Evolutionary conservation across 23 red algal genomes (phyloP).

Genomic region (Gracilaria gracilis): DNA sequence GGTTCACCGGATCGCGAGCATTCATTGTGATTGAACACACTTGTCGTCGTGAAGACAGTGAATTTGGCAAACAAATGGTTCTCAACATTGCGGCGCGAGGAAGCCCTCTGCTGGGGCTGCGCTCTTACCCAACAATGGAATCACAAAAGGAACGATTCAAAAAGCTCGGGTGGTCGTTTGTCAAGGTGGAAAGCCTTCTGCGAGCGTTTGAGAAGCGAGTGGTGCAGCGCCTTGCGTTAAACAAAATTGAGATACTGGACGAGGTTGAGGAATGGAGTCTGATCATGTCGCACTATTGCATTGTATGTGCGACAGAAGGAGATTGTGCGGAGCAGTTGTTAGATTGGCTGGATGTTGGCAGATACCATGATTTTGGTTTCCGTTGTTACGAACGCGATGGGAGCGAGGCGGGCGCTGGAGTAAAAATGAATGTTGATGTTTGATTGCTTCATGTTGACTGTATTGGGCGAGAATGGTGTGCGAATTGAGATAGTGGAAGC

Average conservation of each 20-base stretch:
- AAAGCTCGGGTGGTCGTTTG: constrained; percentile 43
- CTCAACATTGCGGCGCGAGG: constrained; percentile 75
- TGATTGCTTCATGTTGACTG: too few species aligned
- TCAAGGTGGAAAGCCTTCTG: constrained; percentile 43
- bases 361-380: not conserved
- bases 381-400: not conserved
- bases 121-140: constrained; percentile 23
- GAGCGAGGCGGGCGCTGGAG: not conserved
- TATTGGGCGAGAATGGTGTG: not conserved
- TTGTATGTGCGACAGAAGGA: not conserved
- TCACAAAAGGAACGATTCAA: constrained; percentile 64
- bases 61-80: constrained; percentile 79
- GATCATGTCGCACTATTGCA: constrained; percentile 77
- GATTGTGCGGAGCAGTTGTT: not conserved
- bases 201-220: constrained; percentile 18
- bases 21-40: constrained; percentile 61
- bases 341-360: not conserved
- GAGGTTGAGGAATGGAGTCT: constrained; percentile 81
- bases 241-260: constrained; percentile 71
- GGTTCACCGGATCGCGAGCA: constrained; percentile 33
- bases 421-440: not conserved
- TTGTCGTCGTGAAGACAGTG: constrained; percentile 40
- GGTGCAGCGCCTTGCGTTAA: constrained; percentile 43
- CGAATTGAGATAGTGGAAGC: not conserved
- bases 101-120: constrained; percentile 60